Base-by-base conservation (phyloP, 164 flowering plant species). In the Cinnamomum micranthum region DNA sequence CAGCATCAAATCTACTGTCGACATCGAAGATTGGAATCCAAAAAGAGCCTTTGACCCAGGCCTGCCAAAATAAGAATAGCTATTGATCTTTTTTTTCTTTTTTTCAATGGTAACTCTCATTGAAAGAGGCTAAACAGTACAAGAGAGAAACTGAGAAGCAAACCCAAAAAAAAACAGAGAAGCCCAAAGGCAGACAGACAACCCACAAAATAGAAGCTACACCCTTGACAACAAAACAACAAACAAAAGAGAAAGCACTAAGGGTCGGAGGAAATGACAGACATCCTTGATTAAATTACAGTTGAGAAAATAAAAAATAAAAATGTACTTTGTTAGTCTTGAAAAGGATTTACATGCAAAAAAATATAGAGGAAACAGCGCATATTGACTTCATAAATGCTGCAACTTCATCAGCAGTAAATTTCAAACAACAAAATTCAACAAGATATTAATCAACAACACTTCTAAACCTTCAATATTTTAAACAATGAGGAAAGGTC, bases 1-100 rank as follows among this genome's bases (percentile, higher is more conserved):
- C 97, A 71, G 78, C 77, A 79, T 93, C 97, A 67, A 92, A 67
- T 35, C 71, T 80, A 64, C 76, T 74, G 79, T 93, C 97, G 76
- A 83, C 87, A 67, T 95, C 97, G 80, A 93, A 93, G 27, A 95
- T 86, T 19, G 99, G 98, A 77, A 93, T 85, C 99, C 99, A 95
- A 4, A 85, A 81, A 24, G 98, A 95, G 72, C 94, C 95, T 84
- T 89, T 95, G 23, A 93, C 98, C 92, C 98, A 90, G 78, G 97
- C 99, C 99, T 95, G 78, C 68, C 80, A 73, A 79, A 73, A 50
- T 22, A 11, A 19, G 12, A 64, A 41, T 9, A 41, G 47, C 47
- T 6, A 41, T 6, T 35, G 10, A 35, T 35, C 10, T 35, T 4
- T 31, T 0, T 31, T 31, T 4, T 31, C 4, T 31, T 4, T 4